Conservation (phyloP, 257 asterid genomes). For the Thymus mandschuricus region DNA sequence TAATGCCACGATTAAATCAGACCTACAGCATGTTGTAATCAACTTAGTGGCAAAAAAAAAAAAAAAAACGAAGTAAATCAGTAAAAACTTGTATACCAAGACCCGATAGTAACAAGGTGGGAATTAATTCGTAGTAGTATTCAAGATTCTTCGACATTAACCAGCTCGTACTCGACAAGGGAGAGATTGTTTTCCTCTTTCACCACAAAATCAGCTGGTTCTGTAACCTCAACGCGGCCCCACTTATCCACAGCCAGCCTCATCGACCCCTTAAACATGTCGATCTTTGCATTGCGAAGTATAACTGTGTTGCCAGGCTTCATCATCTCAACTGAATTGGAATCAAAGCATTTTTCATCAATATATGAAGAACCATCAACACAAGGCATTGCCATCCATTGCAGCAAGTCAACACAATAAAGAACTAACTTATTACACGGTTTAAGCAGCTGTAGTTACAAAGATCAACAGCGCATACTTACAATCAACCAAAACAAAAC, state of each 20-base stretch:
- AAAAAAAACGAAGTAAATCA: constrained; percentile 32
- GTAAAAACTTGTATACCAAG: constrained; percentile 54
- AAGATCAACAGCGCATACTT: too few species aligned
- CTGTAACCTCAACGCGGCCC: constrained; percentile 78
- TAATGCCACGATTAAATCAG: constrained; percentile 46
- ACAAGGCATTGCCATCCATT: background rate
- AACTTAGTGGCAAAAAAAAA: constrained; percentile 29
- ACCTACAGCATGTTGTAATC: constrained; percentile 35
- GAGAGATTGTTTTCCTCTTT: constrained; percentile 84
- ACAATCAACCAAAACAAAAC: background rate
- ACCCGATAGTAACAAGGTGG: constrained; percentile 39
- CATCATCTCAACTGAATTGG: constrained; percentile 70
- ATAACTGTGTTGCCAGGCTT: constrained; percentile 57
- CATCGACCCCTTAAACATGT: constrained; percentile 86
- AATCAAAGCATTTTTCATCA: constrained; percentile 18
- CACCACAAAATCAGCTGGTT: constrained; percentile 64
- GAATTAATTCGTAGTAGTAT: background rate
- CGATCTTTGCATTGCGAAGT: constrained; percentile 75
- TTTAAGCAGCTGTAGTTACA: background rate
- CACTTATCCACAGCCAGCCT: constrained; percentile 81
- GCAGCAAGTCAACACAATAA: too few species aligned
- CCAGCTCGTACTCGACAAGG: constrained; percentile 79
- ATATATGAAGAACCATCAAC: background rate
- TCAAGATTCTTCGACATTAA: constrained; percentile 68
- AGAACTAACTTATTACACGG: too few species aligned